Evolutionary conservation across 2,329 filamentous ascomycete species (phyloP).

Genomic region (Aspergillus neotritici): DNA sequence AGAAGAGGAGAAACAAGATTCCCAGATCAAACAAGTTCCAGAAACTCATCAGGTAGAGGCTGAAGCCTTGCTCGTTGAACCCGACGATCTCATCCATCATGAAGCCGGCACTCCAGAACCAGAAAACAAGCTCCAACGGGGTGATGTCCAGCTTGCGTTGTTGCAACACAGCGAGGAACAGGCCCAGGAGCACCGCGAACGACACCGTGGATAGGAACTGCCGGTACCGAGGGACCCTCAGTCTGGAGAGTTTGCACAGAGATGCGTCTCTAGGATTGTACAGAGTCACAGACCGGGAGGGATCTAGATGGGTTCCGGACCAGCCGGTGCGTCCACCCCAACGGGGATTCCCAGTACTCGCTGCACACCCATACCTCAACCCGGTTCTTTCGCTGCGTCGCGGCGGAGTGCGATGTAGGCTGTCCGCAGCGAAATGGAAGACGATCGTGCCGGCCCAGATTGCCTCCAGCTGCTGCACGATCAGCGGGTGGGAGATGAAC

Average conservation of each 20-base stretch:
- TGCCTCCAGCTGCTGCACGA: slow-evolving; percentile 90
- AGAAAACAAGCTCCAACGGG: slow-evolving; percentile 79
- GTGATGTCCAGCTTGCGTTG: slow-evolving; percentile 75
- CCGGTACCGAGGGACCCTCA: slow-evolving; percentile 85
- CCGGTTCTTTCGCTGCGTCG: slow-evolving; percentile 23
- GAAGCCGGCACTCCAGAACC: slow-evolving; percentile 96
- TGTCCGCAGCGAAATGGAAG: slow-evolving; percentile 85
- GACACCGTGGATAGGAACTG: slow-evolving; percentile 86
- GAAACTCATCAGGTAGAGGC: slow-evolving; percentile 93
- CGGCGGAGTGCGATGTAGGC: slow-evolving; percentile 61
- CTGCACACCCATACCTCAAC: slow-evolving; percentile 24
- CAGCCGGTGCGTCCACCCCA: slow-evolving; percentile 7
- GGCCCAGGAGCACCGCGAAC: slow-evolving; percentile 72
- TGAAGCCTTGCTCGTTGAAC: slow-evolving; percentile 95
- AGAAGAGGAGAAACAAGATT: slow-evolving; percentile 75
- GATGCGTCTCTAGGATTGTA: slow-evolving; percentile 91
- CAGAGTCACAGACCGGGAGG: slow-evolving; percentile 69
- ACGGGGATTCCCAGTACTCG: slow-evolving; percentile 4
- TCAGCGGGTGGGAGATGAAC: slow-evolving; percentile 83
- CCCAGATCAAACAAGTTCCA: slow-evolving; percentile 96
- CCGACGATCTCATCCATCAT: slow-evolving; percentile 95
- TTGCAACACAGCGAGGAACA: slow-evolving; percentile 77
- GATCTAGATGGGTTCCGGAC: slow-evolving; percentile 18
- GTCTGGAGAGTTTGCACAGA: slow-evolving; percentile 80
- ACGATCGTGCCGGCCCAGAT: slow-evolving; percentile 96